Conservation (phyloP, 176 grass and related monocot genomes). For the Canna indica region DNA sequence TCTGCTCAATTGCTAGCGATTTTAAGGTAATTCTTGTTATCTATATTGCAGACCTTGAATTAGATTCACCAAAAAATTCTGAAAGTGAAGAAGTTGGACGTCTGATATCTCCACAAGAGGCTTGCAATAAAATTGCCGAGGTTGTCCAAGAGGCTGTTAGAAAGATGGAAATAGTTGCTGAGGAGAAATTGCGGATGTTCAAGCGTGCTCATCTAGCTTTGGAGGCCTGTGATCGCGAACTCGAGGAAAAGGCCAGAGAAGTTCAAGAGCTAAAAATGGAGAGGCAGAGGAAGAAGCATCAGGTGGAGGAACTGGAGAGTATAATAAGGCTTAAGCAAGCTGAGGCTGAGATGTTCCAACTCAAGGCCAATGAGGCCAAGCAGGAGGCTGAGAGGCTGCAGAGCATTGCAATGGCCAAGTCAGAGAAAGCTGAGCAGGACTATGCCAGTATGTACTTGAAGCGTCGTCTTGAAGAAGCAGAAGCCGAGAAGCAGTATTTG, state of each 20-base stretch:
- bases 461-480: constrained; percentile 74
- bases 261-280: constrained; percentile 40
- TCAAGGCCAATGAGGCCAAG: constrained; percentile 64
- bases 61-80: constrained; percentile 36
- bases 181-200: constrained; percentile 51
- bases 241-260: constrained; percentile 57
- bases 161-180: constrained; percentile 75
- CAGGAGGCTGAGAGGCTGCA: constrained; percentile 71
- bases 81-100: constrained; percentile 46
- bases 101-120: constrained; percentile 65
- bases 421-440: constrained; percentile 54
- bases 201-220: constrained; percentile 42
- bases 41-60: constrained; percentile 40
- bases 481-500: constrained; percentile 74
- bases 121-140: constrained; percentile 56
- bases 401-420: constrained; percentile 54
- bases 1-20: neutral
- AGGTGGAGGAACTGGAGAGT: constrained; percentile 77
- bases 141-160: constrained; percentile 66
- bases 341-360: constrained; percentile 86
- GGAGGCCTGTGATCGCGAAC: constrained; percentile 44
- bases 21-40: neutral
- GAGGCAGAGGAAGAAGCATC: constrained; percentile 34
- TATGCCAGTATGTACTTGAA: constrained; percentile 70
- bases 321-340: constrained; percentile 58